Evolutionary conservation across 164 flowering plant species (phyloP).

Genomic region (Chimonanthus praecox): DNA sequence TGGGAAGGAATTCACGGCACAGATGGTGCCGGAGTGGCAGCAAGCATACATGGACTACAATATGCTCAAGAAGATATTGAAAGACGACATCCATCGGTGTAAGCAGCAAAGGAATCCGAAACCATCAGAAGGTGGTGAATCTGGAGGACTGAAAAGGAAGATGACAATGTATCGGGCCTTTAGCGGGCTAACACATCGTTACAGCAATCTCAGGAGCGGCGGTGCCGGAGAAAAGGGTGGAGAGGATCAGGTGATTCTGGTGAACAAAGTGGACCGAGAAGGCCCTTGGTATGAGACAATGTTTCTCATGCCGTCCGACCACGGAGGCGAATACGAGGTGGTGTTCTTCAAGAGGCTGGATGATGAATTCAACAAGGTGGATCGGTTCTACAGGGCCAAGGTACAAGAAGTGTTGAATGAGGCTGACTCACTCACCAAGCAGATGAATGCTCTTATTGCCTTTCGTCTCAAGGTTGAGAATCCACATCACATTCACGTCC

Average conservation of each 20-base stretch:
- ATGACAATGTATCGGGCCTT: slow-evolving; percentile 26
- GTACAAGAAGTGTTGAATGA: slow-evolving; percentile 48
- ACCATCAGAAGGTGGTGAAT: not conserved
- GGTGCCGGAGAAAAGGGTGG: not conserved
- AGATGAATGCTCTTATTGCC: slow-evolving; percentile 74
- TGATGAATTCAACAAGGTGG: slow-evolving; percentile 66
- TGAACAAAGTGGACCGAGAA: not conserved
- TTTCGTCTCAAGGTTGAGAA: slow-evolving; percentile 59
- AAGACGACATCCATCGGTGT: slow-evolving; percentile 14
- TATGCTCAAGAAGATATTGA: slow-evolving; percentile 20
- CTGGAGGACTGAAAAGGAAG: slow-evolving; percentile 13
- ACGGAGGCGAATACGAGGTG: slow-evolving; percentile 54
- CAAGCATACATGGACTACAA: slow-evolving; percentile 57
- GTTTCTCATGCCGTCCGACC: slow-evolving; percentile 45
- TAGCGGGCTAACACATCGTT: slow-evolving; percentile 19
- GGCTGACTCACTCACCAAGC: slow-evolving; percentile 54
- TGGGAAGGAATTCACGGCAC: slow-evolving; percentile 54
- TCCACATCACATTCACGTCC: not conserved
- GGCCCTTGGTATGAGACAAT: slow-evolving; percentile 32
- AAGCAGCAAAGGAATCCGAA: slow-evolving; percentile 1
- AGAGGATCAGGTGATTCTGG: slow-evolving; percentile 20
- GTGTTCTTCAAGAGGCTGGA: slow-evolving; percentile 58
- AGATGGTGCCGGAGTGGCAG: slow-evolving; percentile 82
- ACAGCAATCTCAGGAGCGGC: not conserved
- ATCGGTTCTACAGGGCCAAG: slow-evolving; percentile 43